Percentiles rank a stretch among this genome's conserved stretches.
These are phyloP conservation scores for Solanum sejunctum DNA, from an alignment of 257 asterid genomes.

Conservation along the genomic window DNA sequence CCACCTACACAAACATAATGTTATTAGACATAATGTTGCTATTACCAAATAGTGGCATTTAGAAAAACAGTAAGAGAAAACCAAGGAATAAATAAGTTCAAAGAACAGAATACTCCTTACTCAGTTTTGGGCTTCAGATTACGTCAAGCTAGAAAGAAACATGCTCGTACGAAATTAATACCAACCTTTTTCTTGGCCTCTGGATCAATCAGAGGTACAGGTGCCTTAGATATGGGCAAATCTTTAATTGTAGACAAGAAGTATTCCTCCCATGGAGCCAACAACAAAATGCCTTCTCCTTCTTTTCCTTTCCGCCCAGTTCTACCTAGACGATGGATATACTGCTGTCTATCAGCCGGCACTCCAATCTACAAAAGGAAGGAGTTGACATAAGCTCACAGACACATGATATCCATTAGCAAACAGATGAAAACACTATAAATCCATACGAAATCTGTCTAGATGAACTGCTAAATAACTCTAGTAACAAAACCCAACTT, in stretches of 20 bases:
- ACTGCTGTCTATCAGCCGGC: slow-evolving; percentile 89
- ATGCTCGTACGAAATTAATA: not conserved
- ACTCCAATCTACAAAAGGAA: slow-evolving; percentile 52
- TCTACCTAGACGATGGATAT: slow-evolving; percentile 90
- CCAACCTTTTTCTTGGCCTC: slow-evolving; percentile 63
- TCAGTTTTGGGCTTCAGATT: not conserved
- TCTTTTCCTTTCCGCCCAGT: slow-evolving; percentile 96
- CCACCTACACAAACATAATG: slow-evolving; percentile 33
- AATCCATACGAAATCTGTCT: not conserved
- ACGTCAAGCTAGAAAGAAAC: not conserved
- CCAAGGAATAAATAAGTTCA: not conserved
- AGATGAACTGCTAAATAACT: not conserved
- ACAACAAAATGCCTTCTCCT: slow-evolving; percentile 75
- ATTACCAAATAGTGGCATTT: not conserved
- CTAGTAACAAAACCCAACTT: not conserved
- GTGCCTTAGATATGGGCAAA: slow-evolving; percentile 67
- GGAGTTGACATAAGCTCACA: not conserved
- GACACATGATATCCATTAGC: not conserved
- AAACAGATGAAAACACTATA: not conserved
- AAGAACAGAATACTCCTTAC: not conserved
- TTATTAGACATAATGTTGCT: not conserved
- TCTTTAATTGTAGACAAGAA: slow-evolving; percentile 73
- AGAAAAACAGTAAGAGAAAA: not conserved
- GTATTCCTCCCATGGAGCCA: slow-evolving; percentile 98
- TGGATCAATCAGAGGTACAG: slow-evolving; percentile 69